Percentiles rank a stretch among this genome's conserved stretches.
Conservation (phyloP, 768 basidiomycete species). For the Leccinum broughii region DNA sequence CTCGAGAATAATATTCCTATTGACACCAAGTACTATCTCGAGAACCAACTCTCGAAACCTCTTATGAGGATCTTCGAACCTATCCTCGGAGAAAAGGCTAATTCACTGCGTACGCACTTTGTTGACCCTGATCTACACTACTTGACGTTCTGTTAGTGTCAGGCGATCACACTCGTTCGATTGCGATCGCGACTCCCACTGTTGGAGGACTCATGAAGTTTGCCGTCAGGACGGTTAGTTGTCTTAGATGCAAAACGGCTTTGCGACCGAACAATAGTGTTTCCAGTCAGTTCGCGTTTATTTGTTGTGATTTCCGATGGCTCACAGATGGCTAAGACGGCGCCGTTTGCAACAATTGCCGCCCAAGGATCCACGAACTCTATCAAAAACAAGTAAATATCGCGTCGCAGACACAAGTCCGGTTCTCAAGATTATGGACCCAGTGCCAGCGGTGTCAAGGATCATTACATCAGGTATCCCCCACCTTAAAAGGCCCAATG, state of each 20-base stretch:
- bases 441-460: conserved; percentile 99
- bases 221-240: conserved; percentile 93
- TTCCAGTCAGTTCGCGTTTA: conserved; percentile 46
- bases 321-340: conserved; percentile 53
- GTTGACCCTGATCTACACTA: background rate
- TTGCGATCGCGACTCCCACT: conserved; percentile 95
- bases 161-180: conserved; percentile 94
- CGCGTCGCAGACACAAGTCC: conserved; percentile 81
- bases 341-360: conserved; percentile 94
- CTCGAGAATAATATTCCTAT: conserved; percentile 98
- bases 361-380: conserved; percentile 79
- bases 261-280: conserved; percentile 76
- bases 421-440: conserved; percentile 95
- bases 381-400: conserved; percentile 85
- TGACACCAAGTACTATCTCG: conserved; percentile 97
- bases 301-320: background rate
- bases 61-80: conserved; percentile 98
- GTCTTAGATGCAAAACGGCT: conserved; percentile 93
- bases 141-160: conserved; percentile 59
- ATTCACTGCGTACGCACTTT: conserved; percentile 64
- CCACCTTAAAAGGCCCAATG: background rate
- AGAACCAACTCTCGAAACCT: conserved; percentile 97
- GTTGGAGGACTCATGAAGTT: conserved; percentile 99
- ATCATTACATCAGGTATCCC: conserved; percentile 83
- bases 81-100: conserved; percentile 90